These are phyloP conservation scores for Wickerhamomyces strasburgensis DNA, from an alignment of 805 yeast genomes.

Conservation along the genomic window DNA sequence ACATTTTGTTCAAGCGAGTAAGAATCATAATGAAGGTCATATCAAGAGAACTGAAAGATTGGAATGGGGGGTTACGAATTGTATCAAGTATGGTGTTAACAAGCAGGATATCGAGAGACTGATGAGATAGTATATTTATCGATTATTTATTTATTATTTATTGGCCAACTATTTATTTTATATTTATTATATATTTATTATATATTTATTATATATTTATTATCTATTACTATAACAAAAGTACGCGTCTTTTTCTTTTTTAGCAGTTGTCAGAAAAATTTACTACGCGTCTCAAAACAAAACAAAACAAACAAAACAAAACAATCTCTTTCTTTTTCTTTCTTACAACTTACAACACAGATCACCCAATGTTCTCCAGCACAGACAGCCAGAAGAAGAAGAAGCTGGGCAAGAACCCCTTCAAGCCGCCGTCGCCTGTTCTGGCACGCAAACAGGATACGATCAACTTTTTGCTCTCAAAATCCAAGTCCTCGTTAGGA, in stretches of 20 bases:
- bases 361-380: too few species aligned
- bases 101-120: conserved; percentile 5
- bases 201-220: too few species aligned
- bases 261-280: too few species aligned
- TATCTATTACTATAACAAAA: too few species aligned
- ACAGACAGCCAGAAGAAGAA: conserved; percentile 7
- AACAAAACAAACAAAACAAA: too few species aligned
- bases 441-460: conserved; percentile 7
- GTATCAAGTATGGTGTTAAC: conserved; percentile 9
- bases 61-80: conserved; percentile 11
- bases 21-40: conserved; percentile 2
- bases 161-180: conserved; percentile 1
- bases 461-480: conserved; percentile 5
- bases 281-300: too few species aligned
- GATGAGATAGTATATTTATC: conserved; percentile 5
- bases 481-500: conserved; percentile 2
- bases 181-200: too few species aligned
- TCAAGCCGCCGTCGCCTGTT: conserved; percentile 20
- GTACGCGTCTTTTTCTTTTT: too few species aligned
- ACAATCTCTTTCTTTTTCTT: too few species aligned
- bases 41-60: conserved; percentile 9
- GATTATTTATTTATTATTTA: conserved; percentile 1
- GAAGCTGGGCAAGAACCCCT: conserved; percentile 10
- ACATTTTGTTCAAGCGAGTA: conserved; percentile 7
- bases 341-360: too few species aligned